A percentile compares a stretch with the other conserved stretches of the same genome.
These are phyloP conservation scores for Fusarium pseudocircinatum DNA, from an alignment of 2,329 filamentous ascomycete genomes.

Conservation along the genomic window DNA sequence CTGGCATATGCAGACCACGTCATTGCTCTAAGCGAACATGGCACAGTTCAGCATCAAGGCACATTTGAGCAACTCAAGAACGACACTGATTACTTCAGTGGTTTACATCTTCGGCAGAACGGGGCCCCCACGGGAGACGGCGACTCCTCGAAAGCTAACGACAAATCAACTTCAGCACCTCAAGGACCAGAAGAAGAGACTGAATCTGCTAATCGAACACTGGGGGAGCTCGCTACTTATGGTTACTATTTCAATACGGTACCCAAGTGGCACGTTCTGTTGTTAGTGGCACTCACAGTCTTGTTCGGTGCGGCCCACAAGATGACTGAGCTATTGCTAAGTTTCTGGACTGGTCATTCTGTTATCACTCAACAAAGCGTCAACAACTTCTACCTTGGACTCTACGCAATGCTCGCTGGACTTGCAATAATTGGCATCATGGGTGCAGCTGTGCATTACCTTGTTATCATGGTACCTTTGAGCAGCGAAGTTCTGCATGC, in stretches of 20 bases:
- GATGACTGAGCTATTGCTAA: slow-evolving; percentile 26
- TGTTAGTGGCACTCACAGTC: neutral
- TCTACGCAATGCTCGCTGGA: slow-evolving; percentile 21
- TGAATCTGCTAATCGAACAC: neutral
- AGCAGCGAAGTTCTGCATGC: slow-evolving; percentile 22
- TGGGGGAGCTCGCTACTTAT: slow-evolving; percentile 14
- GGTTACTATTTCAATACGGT: slow-evolving; percentile 11
- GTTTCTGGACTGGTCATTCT: slow-evolving; percentile 22
- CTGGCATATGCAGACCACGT: slow-evolving; percentile 6
- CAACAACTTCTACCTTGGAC: slow-evolving; percentile 25
- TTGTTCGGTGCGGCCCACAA: slow-evolving; percentile 16
- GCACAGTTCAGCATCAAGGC: slow-evolving; percentile 13
- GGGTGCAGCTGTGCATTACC: neutral
- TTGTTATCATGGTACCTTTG: neutral
- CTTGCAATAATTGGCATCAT: slow-evolving; percentile 7
- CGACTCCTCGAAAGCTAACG: neutral
- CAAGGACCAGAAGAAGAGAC: neutral
- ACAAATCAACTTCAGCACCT: neutral
- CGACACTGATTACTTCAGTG: slow-evolving; percentile 8
- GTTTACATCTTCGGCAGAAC: slow-evolving; percentile 6
- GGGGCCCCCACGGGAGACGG: neutral
- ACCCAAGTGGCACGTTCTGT: slow-evolving; percentile 1
- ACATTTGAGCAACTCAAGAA: slow-evolving; percentile 16
- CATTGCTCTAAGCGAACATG: slow-evolving; percentile 6
- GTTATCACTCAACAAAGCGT: neutral